Conservation (phyloP, 306 rosid genomes). For the Lotus japonicus region DNA sequence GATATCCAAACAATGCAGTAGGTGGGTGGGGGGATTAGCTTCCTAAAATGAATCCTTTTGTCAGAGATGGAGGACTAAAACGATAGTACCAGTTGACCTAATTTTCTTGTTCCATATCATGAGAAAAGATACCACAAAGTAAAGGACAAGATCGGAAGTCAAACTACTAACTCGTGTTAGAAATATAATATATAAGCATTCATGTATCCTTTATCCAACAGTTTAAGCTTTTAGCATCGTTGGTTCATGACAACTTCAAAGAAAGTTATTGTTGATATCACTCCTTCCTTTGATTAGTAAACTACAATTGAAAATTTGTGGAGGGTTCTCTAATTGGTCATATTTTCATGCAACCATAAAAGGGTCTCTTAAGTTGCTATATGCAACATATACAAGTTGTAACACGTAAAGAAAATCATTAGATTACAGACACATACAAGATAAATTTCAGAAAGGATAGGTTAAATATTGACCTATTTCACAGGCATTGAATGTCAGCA, state of each 20-base stretch:
- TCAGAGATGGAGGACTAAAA: neutral
- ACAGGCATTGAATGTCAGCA: constrained; percentile 73
- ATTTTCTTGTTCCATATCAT: neutral
- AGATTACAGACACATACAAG: neutral
- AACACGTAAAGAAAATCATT: neutral
- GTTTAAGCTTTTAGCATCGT: too few relatives aligned
- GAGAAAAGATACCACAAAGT: neutral
- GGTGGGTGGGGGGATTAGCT: neutral
- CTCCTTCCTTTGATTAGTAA: too few relatives aligned
- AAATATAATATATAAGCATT: too few relatives aligned
- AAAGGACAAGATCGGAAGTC: neutral
- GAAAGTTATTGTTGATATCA: too few relatives aligned
- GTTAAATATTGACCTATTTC: constrained; percentile 61
- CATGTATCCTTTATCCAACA: too few relatives aligned
- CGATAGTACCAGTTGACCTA: neutral
- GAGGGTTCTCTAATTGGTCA: too few relatives aligned
- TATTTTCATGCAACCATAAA: neutral
- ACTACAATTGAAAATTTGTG: too few relatives aligned
- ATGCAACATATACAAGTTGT: neutral
- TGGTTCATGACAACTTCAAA: too few relatives aligned
- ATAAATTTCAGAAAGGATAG: neutral
- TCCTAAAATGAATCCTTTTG: neutral
- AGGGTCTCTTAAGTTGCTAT: neutral
- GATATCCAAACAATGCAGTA: neutral
- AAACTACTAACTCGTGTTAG: neutral